A percentile compares a stretch with the other conserved stretches of the same genome.
Evolutionary conservation across 192 early-diverging fungal genomes (phyloP).

Genomic region (Rhizoclosmatium globosum): DNA sequence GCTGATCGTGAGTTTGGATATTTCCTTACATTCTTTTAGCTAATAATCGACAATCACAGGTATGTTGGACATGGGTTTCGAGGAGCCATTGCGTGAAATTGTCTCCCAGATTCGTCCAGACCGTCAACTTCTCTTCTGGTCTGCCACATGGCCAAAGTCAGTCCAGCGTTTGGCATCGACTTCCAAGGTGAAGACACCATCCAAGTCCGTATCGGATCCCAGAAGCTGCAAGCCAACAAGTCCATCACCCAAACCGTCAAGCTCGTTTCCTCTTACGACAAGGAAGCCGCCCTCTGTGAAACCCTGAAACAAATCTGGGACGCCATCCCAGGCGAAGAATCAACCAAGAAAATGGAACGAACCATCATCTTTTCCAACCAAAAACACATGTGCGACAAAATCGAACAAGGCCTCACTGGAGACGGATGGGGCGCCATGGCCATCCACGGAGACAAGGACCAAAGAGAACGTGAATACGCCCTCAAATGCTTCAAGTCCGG

Average conservation of each 20-base stretch:
- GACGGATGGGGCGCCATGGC: conserved; percentile 71
- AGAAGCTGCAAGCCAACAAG: conserved; percentile 85
- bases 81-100: conserved; percentile 88
- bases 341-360: conserved; percentile 45
- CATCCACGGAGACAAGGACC: conserved; percentile 92
- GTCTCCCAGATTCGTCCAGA: conserved; percentile 71
- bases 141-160: conserved; percentile 93
- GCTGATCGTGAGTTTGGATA: conserved; percentile 92
- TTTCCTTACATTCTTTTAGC: conserved; percentile 65
- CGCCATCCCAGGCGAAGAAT: conserved; percentile 49
- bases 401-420: conserved; percentile 74
- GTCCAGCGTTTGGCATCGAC: conserved; percentile 87
- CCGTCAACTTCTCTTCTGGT: conserved; percentile 94
- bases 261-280: conserved; percentile 78
- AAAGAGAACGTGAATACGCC: conserved; percentile 79
- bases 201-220: conserved; percentile 88
- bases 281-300: conserved; percentile 80
- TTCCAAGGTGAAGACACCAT: conserved; percentile 80
- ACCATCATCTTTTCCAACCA: conserved; percentile 59
- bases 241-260: conserved; percentile 89
- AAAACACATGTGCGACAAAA: conserved; percentile 62
- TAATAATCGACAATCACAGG: conserved; percentile 51
- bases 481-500: conserved; percentile 84
- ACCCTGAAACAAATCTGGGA: conserved; percentile 50
- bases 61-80: conserved; percentile 85